Evolutionary conservation across 2,329 filamentous ascomycete species (phyloP).

Genomic region (Trichoderma citrinoviride): DNA sequence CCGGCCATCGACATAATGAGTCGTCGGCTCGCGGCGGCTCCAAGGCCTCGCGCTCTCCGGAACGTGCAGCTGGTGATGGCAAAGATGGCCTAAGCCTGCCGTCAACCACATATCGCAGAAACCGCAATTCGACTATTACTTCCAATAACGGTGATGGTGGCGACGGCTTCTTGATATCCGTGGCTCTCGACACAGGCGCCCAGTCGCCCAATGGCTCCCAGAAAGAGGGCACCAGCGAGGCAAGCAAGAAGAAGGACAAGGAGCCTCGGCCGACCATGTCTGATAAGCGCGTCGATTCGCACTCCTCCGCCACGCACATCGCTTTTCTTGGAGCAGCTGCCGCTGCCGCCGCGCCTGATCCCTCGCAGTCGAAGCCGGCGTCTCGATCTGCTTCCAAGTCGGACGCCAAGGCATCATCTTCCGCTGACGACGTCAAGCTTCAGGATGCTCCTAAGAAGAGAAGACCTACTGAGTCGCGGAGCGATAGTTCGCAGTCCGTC

Average conservation of each 20-base stretch:
- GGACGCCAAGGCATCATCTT: conserved; percentile 31
- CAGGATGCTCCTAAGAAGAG: conserved; percentile 75
- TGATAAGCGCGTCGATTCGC: conserved; percentile 50
- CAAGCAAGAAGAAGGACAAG: conserved; percentile 48
- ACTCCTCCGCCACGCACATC: conserved; percentile 75
- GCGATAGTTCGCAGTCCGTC: conserved; percentile 44
- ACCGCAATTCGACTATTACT: conserved; percentile 69
- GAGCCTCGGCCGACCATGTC: conserved; percentile 49
- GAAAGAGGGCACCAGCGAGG: conserved; percentile 44
- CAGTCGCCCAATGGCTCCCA: conserved; percentile 57
- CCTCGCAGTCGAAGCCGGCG: conserved; percentile 50
- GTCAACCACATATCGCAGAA: conserved; percentile 73
- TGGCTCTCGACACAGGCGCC: conserved; percentile 66
- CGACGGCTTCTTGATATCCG: conserved; percentile 73
- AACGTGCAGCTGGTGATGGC: conserved; percentile 46
- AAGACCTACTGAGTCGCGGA: conserved; percentile 43
- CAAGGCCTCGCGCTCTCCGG: conserved; percentile 53
- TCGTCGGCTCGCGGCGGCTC: conserved; percentile 54
- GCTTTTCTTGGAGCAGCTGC: conserved; percentile 75
- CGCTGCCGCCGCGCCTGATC: conserved; percentile 40
- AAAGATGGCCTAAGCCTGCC: conserved; percentile 66
- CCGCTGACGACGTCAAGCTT: conserved; percentile 63
- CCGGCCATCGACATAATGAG: conserved; percentile 50
- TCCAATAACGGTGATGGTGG: conserved; percentile 49
- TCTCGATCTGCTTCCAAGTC: conserved; percentile 49